Conservation (phyloP, 768 basidiomycete genomes). For the Agaricus blazei region DNA sequence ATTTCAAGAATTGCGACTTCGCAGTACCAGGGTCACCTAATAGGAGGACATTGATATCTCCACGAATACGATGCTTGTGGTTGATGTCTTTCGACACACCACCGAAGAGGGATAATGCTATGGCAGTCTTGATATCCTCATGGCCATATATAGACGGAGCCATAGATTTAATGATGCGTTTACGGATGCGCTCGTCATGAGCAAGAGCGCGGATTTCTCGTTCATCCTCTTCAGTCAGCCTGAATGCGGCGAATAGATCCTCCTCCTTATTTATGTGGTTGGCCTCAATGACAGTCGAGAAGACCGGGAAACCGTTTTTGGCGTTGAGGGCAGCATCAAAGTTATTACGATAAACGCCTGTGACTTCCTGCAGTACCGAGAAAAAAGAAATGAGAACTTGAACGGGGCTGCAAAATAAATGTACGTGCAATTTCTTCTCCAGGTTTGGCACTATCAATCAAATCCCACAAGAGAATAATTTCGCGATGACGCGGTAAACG, state of each 20-base stretch:
- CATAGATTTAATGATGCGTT: slow-evolving; percentile 97
- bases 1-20: slow-evolving; percentile 98
- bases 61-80: slow-evolving; percentile 92
- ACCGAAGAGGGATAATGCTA: slow-evolving; percentile 92
- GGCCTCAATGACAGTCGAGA: slow-evolving; percentile 96
- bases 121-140: slow-evolving; percentile 97
- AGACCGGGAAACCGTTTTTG: slow-evolving; percentile 99
- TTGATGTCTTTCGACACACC: slow-evolving; percentile 96
- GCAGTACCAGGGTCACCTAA: slow-evolving; percentile 98
- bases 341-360: slow-evolving; percentile 97
- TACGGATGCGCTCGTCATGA: slow-evolving; percentile 90
- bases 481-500: slow-evolving; percentile 96
- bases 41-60: slow-evolving; percentile 95
- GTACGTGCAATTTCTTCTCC: slow-evolving; percentile 90
- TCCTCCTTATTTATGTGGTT: slow-evolving; percentile 99
- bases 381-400: slow-evolving; percentile 4
- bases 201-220: slow-evolving; percentile 84
- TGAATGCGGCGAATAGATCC: slow-evolving; percentile 97
- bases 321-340: slow-evolving; percentile 97
- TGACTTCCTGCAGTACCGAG: slow-evolving; percentile 68
- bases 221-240: slow-evolving; percentile 96
- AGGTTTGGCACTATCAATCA: slow-evolving; percentile 97
- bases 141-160: slow-evolving; percentile 99
- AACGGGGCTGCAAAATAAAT: slow-evolving; percentile 5
- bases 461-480: slow-evolving; percentile 94